Evolutionary conservation across 345 rosid species (phyloP).

Genomic region (Dovyalis caffra): DNA sequence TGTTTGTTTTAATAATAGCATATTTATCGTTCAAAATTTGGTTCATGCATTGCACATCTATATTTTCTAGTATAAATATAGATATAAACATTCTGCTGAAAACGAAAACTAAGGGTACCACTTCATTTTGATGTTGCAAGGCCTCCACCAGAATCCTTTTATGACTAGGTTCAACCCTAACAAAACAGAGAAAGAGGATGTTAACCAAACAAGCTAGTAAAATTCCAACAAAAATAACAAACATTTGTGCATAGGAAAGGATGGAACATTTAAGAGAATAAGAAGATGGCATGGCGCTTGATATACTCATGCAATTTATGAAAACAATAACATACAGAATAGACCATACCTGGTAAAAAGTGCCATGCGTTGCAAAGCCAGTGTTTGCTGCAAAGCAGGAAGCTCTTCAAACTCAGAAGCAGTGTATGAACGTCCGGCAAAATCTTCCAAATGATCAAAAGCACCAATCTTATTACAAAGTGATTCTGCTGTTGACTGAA

Average conservation of each 20-base stretch:
- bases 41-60: background rate
- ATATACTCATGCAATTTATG: background rate
- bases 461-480: slow-evolving; percentile 95
- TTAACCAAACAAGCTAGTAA: background rate
- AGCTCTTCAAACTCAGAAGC: slow-evolving; percentile 97
- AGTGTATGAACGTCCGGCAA: slow-evolving; percentile 77
- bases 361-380: slow-evolving; percentile 87
- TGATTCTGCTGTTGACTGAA: slow-evolving; percentile 97
- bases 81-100: background rate
- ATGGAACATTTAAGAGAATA: background rate
- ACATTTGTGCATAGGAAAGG: background rate
- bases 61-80: background rate
- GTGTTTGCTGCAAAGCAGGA: slow-evolving; percentile 79
- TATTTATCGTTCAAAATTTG: background rate
- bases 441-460: slow-evolving; percentile 83
- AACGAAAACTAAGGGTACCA: slow-evolving; percentile 47
- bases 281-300: background rate
- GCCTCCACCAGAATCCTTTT: slow-evolving; percentile 99
- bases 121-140: slow-evolving; percentile 94
- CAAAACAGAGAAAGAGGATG: slow-evolving; percentile 13
- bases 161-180: slow-evolving; percentile 97
- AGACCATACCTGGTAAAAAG: slow-evolving; percentile 73
- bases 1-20: background rate
- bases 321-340: slow-evolving; percentile 1
- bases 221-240: slow-evolving; percentile 12